Conservation (phyloP, 2,329 filamentous ascomycete species). For the Ceratocystiopsis sp. region DNA sequence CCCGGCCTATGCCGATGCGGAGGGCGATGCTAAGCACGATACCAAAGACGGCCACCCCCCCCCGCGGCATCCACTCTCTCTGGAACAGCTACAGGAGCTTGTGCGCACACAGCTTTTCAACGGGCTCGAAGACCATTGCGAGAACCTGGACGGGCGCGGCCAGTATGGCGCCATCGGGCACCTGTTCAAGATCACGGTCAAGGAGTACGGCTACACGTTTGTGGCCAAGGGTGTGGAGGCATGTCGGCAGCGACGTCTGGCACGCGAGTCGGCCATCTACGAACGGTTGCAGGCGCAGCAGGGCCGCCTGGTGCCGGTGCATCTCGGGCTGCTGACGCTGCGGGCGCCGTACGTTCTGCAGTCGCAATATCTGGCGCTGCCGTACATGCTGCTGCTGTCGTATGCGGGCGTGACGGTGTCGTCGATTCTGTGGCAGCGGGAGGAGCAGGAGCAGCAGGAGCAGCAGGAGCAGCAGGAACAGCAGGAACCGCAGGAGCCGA, state of each 20-base stretch:
- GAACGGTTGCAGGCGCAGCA: conserved; percentile 2
- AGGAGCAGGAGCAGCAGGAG: no score
- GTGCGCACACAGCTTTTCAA: no score
- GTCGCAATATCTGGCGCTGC: not conserved
- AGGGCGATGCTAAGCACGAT: not conserved
- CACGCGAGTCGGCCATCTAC: not conserved
- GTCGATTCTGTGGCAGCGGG: no score
- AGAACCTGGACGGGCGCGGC: not conserved
- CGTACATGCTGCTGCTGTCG: no score
- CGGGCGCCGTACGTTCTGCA: conserved; percentile 1
- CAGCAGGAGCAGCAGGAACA: no score
- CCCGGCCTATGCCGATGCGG: not conserved
- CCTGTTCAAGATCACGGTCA: conserved; percentile 7
- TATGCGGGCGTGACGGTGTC: no score
- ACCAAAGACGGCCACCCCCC: no score
- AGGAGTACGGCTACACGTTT: conserved; percentile 7
- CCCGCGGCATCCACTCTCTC: no score
- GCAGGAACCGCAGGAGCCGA: no score
- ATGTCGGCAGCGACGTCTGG: not conserved
- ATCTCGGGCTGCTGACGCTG: conserved; percentile 5
- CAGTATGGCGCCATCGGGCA: conserved; percentile 2
- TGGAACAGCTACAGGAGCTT: no score
- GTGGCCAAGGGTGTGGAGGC: conserved; percentile 6
- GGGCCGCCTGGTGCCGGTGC: conserved; percentile 6
- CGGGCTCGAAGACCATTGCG: no score